Conservation (phyloP, 78 protist species). For the Mastigamoeba balamuthi region DNA sequence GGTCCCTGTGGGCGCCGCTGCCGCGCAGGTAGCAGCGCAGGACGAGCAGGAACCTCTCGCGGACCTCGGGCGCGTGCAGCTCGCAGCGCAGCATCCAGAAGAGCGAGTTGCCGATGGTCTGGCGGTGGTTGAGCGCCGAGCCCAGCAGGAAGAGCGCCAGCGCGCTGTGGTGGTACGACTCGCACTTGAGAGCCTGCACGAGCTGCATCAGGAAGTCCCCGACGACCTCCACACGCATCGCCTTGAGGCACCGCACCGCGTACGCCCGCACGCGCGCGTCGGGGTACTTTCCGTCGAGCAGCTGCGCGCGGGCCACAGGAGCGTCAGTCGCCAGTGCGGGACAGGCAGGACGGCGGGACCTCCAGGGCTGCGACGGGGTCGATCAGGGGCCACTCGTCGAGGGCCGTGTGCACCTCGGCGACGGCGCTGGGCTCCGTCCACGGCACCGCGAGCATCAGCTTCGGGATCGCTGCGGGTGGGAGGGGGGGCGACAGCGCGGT, state of each 20-base stretch:
- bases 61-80: constrained; percentile 54
- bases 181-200: constrained; percentile 73
- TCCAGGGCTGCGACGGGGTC: background rate
- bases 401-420: constrained; percentile 22
- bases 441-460: constrained; percentile 57
- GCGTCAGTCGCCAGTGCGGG: background rate
- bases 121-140: constrained; percentile 28
- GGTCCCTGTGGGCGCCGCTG: constrained; percentile 52
- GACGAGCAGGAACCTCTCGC: constrained; percentile 75
- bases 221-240: constrained; percentile 49
- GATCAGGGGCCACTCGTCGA: too few species aligned
- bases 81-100: constrained; percentile 76
- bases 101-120: constrained; percentile 46
- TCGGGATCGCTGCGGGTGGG: background rate
- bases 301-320: background rate
- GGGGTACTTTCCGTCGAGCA: constrained; percentile 61
- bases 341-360: background rate
- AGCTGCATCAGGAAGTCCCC: constrained; percentile 69
- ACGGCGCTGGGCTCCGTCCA: constrained; percentile 63
- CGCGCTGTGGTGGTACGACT: constrained; percentile 58
- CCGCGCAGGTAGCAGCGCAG: constrained; percentile 66
- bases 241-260: constrained; percentile 65
- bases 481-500: background rate
- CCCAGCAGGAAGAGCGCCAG: constrained; percentile 39
- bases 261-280: constrained; percentile 56